Percentiles rank a stretch among this genome's conserved stretches.
These are phyloP conservation scores for Piedraia hortae DNA, from an alignment of 2,329 filamentous ascomycete species.

Conservation along the genomic window DNA sequence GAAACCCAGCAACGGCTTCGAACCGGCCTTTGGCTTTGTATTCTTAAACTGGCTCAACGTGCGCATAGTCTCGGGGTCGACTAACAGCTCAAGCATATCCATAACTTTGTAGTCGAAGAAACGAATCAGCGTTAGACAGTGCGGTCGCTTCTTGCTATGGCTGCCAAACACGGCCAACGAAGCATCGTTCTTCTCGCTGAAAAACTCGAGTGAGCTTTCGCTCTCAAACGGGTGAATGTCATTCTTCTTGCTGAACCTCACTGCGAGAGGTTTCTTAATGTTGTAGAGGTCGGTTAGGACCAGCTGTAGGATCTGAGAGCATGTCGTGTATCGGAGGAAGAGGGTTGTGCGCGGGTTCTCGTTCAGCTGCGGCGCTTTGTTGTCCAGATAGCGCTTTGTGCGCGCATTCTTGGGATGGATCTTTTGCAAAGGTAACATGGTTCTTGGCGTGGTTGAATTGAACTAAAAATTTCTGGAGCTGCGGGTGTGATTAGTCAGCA, in stretches of 20 bases:
- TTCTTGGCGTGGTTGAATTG: neutral
- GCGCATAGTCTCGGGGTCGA: conserved; percentile 47
- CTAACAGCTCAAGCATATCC: conserved; percentile 79
- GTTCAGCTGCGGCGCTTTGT: conserved; percentile 62
- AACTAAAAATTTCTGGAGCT: too few relatives aligned
- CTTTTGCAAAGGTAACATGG: conserved; percentile 29
- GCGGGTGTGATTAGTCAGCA: conserved; percentile 1
- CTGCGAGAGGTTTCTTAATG: conserved; percentile 56
- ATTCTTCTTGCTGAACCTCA: conserved; percentile 96
- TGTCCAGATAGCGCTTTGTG: conserved; percentile 82
- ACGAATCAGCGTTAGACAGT: conserved; percentile 57
- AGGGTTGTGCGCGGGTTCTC: conserved; percentile 81
- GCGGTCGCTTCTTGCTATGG: conserved; percentile 83
- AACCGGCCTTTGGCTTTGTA: conserved; percentile 35
- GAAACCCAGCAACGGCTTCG: conserved; percentile 81
- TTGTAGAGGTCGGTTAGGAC: conserved; percentile 63
- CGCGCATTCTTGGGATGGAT: conserved; percentile 42
- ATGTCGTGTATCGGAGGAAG: conserved; percentile 66
- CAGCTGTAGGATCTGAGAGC: conserved; percentile 57
- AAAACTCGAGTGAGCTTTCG: conserved; percentile 66
- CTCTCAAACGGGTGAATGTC: conserved; percentile 85
- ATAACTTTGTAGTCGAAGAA: conserved; percentile 68
- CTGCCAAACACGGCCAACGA: conserved; percentile 60
- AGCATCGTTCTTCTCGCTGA: conserved; percentile 87
- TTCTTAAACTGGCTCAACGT: conserved; percentile 46